These are phyloP conservation scores for Colletotrichum sp. DNA, from an alignment of 2,329 filamentous ascomycete genomes.

Conservation along the genomic window DNA sequence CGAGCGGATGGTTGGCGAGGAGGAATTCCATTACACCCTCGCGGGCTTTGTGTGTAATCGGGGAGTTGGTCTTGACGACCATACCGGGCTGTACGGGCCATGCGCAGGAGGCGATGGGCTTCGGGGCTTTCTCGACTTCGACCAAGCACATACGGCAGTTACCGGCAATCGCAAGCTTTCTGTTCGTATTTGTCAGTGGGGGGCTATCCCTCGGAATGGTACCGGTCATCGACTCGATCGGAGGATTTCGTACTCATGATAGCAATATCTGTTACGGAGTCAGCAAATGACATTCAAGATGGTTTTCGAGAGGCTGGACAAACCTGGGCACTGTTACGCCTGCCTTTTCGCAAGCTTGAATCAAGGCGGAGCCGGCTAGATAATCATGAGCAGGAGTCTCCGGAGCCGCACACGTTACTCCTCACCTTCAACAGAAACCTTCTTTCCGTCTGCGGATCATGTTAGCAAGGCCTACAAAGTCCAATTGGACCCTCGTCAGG, in stretches of 20 bases:
- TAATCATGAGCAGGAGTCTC: conserved; percentile 23
- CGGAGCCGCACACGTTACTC: conserved; percentile 21
- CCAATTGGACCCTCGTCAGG: conserved; percentile 31
- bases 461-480: conserved; percentile 33
- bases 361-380: conserved; percentile 91
- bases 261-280: conserved; percentile 78
- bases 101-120: conserved; percentile 96
- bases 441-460: conserved; percentile 80
- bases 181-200: conserved; percentile 51
- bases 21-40: conserved; percentile 99
- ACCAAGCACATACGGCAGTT: conserved; percentile 99
- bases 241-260: conserved; percentile 80
- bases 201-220: conserved; percentile 20
- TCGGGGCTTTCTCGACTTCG: conserved; percentile 94
- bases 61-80: conserved; percentile 98
- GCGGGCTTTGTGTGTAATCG: conserved; percentile 93
- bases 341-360: conserved; percentile 99
- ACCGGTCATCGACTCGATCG: conserved; percentile 26
- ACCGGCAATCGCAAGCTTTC: conserved; percentile 98
- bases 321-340: conserved; percentile 87
- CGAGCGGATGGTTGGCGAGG: conserved; percentile 92
- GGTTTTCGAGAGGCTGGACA: conserved; percentile 28
- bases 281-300: conserved; percentile 22
- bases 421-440: conserved; percentile 93
- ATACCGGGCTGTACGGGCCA: conserved; percentile 99